Base-by-base conservation (phyloP, 768 basidiomycete genomes). In the Russula griseocarnosa region DNA sequence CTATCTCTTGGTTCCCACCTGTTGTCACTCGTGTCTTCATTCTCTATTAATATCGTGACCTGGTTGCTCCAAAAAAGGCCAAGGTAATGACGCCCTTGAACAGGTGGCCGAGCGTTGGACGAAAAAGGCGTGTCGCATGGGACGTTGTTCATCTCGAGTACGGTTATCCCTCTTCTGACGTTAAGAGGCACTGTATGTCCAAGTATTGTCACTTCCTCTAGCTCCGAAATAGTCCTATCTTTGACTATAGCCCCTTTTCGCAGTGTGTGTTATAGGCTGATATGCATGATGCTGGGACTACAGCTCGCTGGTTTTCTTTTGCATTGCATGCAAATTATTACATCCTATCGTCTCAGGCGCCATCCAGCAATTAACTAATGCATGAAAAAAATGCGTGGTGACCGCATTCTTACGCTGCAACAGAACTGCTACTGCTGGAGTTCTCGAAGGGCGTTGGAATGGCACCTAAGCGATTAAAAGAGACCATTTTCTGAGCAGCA, bases 301-400 rank as follows among this genome's bases (percentile, higher is more conserved):
- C 47, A 38, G 5, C 40, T 52, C 38, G 6, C 38, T 20, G 30
- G 5, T 9, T 51, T 9, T 42, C 28, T n/a, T 22, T 46, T 5
- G 1, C 0, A 22, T 16, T 9, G 34, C 36, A 11, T 53, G 20
- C 18, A n/a, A n/a, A 26, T 32, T 38, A 24, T 26, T 13, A 47
- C 22, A 47, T 47, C 13, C 22, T n/a, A 10, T 47, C n/a, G 1
- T 11, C 24, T 46, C n/a, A 46, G 11, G n/a, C 44, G 51, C 52
- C 62, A 63, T 58, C 62, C 32, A 42, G 22, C 26, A 20, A 46
- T 24, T 36, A 49, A 26, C 34, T 28, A 26, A 28, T 32, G 7
- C 14, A 40, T 26, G 46, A 34, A 9, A 14, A 22, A 58, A 10
- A 32, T 11, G 26, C n/a, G n/a, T n/a, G 13, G n/a, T 34, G 26